phyloP scores from a whole-genome alignment of 192 early-diverging fungal genomes.

The Backusella mclennaniae region DNA sequence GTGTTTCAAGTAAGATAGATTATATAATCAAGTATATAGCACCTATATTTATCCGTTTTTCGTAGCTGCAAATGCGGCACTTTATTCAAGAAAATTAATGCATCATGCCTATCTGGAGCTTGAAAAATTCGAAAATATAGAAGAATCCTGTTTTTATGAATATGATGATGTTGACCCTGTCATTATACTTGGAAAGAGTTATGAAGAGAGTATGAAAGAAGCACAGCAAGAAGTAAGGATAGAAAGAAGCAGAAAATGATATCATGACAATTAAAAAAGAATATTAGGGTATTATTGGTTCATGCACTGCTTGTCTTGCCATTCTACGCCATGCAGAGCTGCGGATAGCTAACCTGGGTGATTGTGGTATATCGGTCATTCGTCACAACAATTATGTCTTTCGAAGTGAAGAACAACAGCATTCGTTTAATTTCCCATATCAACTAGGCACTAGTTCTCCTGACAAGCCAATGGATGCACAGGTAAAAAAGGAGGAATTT shows the following conservation, averaged over 20 bases:
- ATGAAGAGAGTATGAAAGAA: conserved; percentile 72
- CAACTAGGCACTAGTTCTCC: conserved; percentile 79
- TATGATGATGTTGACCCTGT: conserved; percentile 79
- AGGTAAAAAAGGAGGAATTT: conserved; percentile 13
- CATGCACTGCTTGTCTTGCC: conserved; percentile 89
- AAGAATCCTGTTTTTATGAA: conserved; percentile 73
- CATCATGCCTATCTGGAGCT: conserved; percentile 86
- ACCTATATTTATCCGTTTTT: neutral
- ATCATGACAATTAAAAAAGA: neutral
- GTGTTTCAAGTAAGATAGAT: conserved; percentile 20
- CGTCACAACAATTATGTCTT: conserved; percentile 87
- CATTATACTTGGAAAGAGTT: conserved; percentile 79
- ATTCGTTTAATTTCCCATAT: conserved; percentile 98
- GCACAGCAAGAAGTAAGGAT: conserved; percentile 59
- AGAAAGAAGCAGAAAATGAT: neutral
- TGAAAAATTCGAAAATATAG: conserved; percentile 83
- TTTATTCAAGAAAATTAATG: conserved; percentile 94
- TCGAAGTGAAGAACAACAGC: conserved; percentile 95
- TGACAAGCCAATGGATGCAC: conserved; percentile 34
- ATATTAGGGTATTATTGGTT: conserved; percentile 74
- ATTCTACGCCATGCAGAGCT: conserved; percentile 89
- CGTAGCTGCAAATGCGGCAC: conserved; percentile 84
- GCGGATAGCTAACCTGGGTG: conserved; percentile 92
- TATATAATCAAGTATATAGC: neutral
- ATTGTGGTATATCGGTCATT: conserved; percentile 89